phyloP scores from a whole-genome alignment of 371 early-diverging fungal species.

The Rozella allomycis region DNA sequence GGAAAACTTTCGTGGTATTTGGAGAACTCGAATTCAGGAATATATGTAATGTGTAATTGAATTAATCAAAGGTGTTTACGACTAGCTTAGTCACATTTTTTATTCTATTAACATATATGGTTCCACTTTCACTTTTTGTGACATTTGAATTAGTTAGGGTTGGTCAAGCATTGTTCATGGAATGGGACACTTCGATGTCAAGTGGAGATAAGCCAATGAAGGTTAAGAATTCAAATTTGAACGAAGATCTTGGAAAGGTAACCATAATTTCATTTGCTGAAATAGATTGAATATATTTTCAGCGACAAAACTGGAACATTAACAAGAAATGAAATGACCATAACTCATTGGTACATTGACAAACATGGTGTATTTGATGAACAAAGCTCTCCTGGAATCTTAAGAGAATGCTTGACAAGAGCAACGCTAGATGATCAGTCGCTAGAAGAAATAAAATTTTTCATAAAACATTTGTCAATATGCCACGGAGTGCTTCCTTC shows the following conservation, averaged over 20 bases:
- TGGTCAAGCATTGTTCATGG: conserved; percentile 14
- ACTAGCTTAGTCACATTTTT: conserved; percentile 18
- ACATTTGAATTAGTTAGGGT: conserved; percentile 38
- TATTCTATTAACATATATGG: conserved; percentile 24
- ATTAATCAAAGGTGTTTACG: no score
- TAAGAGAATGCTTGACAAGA: background rate
- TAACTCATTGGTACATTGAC: conserved; percentile 6
- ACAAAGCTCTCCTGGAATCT: background rate
- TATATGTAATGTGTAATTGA: no score
- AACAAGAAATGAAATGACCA: conserved; percentile 23
- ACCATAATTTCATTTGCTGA: conserved; percentile 11
- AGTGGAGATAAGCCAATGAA: conserved; percentile 6
- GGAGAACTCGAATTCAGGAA: no score
- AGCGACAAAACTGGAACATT: conserved; percentile 33
- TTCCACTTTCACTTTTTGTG: conserved; percentile 47
- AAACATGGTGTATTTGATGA: background rate
- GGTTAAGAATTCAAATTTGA: conserved; percentile 17
- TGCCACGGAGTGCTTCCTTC: conserved; percentile 21
- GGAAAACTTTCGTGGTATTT: no score
- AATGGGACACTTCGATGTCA: conserved; percentile 5
- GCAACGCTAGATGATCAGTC: conserved; percentile 6
- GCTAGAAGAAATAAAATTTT: conserved; percentile 11
- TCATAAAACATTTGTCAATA: conserved; percentile 3
- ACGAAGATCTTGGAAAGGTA: background rate
- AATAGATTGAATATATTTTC: conserved; percentile 21